Percentiles rank a stretch among this genome's conserved stretches.
Conservation (phyloP, 139 green algal genomes). For the Zygnema cylindricum region DNA sequence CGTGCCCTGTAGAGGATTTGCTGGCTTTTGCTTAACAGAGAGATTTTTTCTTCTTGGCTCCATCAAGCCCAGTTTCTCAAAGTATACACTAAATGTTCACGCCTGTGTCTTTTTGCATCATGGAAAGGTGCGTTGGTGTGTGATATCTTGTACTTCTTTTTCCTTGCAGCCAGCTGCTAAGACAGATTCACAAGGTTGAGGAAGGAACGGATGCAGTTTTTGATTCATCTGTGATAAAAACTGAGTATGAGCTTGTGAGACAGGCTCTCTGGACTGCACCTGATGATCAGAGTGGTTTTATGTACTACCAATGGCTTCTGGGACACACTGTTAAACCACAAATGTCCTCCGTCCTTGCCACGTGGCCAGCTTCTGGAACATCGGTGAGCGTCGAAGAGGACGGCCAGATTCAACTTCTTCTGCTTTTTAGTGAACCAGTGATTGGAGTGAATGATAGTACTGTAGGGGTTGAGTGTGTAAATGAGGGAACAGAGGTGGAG, state of each 20-base stretch:
- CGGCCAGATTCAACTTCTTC: neutral
- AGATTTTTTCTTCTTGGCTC: no score
- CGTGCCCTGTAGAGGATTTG: neutral
- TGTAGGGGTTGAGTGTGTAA: constrained; percentile 3
- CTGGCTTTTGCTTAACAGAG: no score
- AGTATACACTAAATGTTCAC: no score
- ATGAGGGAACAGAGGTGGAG: neutral
- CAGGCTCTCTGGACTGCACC: constrained; percentile 93
- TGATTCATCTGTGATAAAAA: neutral
- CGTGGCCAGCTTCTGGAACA: constrained; percentile 19
- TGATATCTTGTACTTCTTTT: no score
- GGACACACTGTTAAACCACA: constrained; percentile 30
- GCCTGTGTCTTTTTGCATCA: neutral
- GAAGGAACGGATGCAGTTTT: neutral
- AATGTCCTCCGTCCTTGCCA: neutral
- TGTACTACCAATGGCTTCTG: constrained; percentile 92
- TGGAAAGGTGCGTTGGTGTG: neutral
- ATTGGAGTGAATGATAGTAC: neutral
- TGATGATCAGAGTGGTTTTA: constrained; percentile 89
- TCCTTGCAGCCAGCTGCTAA: constrained; percentile 28
- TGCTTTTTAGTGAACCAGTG: constrained; percentile 12
- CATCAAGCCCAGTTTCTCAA: no score
- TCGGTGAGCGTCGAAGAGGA: constrained; percentile 2
- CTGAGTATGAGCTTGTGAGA: constrained; percentile 92
- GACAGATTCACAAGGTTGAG: neutral